Base-by-base conservation (phyloP, 129 eudicot genomes). In the Artemisia annua region DNA sequence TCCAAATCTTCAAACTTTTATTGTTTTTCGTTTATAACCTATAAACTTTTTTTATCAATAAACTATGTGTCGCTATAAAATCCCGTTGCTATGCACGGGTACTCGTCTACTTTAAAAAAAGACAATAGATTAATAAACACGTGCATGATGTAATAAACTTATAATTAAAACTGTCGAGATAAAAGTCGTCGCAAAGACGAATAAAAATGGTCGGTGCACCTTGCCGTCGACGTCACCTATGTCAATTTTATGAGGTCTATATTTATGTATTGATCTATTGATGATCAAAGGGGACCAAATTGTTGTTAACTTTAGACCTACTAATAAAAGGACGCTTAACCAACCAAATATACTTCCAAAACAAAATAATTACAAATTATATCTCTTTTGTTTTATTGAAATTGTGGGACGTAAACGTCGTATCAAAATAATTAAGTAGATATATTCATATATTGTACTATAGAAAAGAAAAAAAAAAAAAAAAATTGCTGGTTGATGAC, bases 341-440 rank as follows among this genome's bases (percentile, higher is more conserved):
- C 73, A 66, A 57, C 79, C 73, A 55, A 75, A 53, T 11, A 65
- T 66, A n/a, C 72, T n/a, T 65, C 72, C 72, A 75, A 72, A 75
- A 66, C 66, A 28, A 65, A 63, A 63, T 74, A 15, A 74, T 74
- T 51, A 44, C 71, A 53, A 50, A 49, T n/a, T 63, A 22, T 20
- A 53, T 53, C 64, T 63, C 4, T 32, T 32, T 22, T 71, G 13
- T 46, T 7, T 30, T 18, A 74, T 17, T 35, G 9, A 51, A 17
- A 20, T 18, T 9, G 14, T 73, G 69, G 17, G 39, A 48, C 24
- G 30, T 20, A 44, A 19, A 58, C 46, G 63, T 18, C 48, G 10
- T 6, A 39, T 39, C 46, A 8, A 39, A 39, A 39, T 39, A 39
- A 39, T 0, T 20, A 20, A 0, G 46, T 39, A 7, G 22, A 53